Base-by-base conservation (phyloP, 202 grass and related monocot species). In the Saccharum hybrid region DNA sequence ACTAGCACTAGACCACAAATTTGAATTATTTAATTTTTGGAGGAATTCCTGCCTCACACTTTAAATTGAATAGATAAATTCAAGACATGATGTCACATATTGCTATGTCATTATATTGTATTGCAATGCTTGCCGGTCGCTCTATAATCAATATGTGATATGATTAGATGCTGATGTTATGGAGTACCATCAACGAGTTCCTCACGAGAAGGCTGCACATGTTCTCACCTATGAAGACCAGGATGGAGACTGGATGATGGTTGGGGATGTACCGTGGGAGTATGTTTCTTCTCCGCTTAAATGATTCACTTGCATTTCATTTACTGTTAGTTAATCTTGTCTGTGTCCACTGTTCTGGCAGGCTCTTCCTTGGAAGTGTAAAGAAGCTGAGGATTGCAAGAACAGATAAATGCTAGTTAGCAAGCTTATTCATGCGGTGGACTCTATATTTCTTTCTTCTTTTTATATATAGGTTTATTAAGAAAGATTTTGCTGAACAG, bases 231-330 rank as follows among this genome's bases (percentile, higher is more conserved):
- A 94, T 19, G 84, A 94, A 76, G 92, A 94, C 66, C 79, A 85
- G 74, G 89, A 94, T 21, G 89, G 92, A 83, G 92, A 94, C 70
- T 94, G 92, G 92, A 94, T 94, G 92, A 91, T 94, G 92, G 92
- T 85, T 80, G 92, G 92, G 56, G 92, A 94, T 71, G 87, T 94
- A 19, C 92, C 92, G 6, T 94, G 89, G 89, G 84, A 94, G 92
- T 94, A 91, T 67, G 89, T 56, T 61, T 82, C 68, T 81, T n/a
- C 71, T 0, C 0, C 31, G 6, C 18, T 63, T 61, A 66, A 43
- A 66, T 76, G 10, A 74, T 77, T 59, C 5, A 52, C 43, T 14
- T 19, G 8, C 19, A 12, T 30, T 60, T 73, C 30, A 22, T 81
- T 69, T 56, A 36, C 45, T 74, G 15, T 30, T 26, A 31, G 22